Base-by-base conservation (phyloP, 345 rosid genomes). In the Eucalyptus guilfoylei region DNA sequence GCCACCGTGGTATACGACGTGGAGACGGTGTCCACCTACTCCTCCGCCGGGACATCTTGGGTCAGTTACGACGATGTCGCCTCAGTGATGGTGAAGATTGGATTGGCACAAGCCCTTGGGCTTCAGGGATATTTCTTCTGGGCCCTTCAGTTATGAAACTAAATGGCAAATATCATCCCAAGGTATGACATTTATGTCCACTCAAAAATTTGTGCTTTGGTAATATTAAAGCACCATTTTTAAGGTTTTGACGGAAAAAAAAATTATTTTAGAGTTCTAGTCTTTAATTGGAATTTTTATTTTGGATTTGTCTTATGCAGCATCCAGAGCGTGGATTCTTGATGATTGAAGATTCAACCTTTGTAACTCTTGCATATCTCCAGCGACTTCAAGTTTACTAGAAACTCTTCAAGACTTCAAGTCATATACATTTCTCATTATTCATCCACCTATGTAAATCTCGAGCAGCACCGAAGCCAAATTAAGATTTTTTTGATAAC, bases 71-170 rank as follows among this genome's bases (percentile, higher is more conserved):
- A 95, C 55, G 93, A 90, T 47, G 62, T 86, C 4, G 24, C 44
- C 9, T 92, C 95, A 5, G 49, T 92, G 1, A 90, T 92, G 11
- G 44, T 81, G 6, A 95, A 95, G 88, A 30, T 95, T 11, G 87
- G 86, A 54, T 93, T 88, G 42, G 97, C 96, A 34, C 92, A 91
- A 87, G 93, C 92, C 14, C 93, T 88, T 34, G 88, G 95, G 69
- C 94, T 95, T 88, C 92, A 95, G 24, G 97, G 97, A 30, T 95
- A 94, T 62, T 95, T 95, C 94, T 94, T 95, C 86, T 95, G 95
- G 96, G 96, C 94, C 28, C 72, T 95, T 95, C 4, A 58, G 95
- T 34, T 91, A 2, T 32, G 96, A 94, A 30, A 52, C 37, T 2
- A 89, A 92, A 1, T 95, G 94, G 93, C 72, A 91, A 88, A 90